Evolutionary conservation across 257 asterid genomes (phyloP).

Genomic region (Mentha longifolia): DNA sequence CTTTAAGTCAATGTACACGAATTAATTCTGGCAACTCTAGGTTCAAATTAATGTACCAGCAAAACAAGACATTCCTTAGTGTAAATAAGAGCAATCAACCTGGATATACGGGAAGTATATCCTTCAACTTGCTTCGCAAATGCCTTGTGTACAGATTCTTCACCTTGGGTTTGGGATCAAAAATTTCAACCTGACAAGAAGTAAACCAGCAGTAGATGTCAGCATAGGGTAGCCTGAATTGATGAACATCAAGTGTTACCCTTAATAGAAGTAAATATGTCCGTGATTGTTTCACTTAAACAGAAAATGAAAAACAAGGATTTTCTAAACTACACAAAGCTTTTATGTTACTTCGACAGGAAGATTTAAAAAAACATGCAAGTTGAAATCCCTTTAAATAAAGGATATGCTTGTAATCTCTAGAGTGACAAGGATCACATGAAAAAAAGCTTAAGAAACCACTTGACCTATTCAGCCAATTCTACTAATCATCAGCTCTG

Average conservation of each 20-base stretch:
- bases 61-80: not conserved
- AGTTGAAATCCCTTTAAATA: not conserved
- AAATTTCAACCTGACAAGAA: slow-evolving; percentile 62
- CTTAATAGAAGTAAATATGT: not conserved
- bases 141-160: slow-evolving; percentile 28
- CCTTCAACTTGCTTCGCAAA: slow-evolving; percentile 59
- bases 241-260: slow-evolving; percentile 8
- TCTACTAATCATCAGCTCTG: not conserved
- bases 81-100: slow-evolving; percentile 40
- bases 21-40: not conserved
- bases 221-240: not conserved
- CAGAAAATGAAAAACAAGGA: not conserved
- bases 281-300: not conserved
- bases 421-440: not conserved
- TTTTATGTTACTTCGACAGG: too few relatives aligned
- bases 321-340: too few relatives aligned
- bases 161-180: slow-evolving; percentile 49
- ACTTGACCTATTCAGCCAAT: not conserved
- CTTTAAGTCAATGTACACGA: not conserved
- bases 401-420: slow-evolving; percentile 10
- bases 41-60: not conserved
- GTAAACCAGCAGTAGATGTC: not conserved
- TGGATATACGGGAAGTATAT: slow-evolving; percentile 87
- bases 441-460: not conserved
- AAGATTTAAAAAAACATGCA: not conserved